A percentile compares a stretch with the other conserved stretches of the same genome.
Conservation (phyloP, 371 early-diverging fungal genomes). For the Entomophthora muscae region DNA sequence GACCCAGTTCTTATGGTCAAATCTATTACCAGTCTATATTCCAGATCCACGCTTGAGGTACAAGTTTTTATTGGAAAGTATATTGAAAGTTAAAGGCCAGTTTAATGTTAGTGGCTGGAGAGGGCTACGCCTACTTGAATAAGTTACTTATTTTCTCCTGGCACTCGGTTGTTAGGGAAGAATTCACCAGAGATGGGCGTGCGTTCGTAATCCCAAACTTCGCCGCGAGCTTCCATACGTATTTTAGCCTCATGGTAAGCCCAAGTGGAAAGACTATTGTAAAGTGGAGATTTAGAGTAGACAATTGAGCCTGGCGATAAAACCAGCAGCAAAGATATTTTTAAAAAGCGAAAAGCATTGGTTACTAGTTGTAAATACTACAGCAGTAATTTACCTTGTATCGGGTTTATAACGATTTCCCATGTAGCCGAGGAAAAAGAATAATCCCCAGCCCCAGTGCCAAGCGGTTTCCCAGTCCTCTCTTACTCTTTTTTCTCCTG, state of each 20-base stretch:
- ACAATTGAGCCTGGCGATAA: no score
- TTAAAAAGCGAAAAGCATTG: not conserved
- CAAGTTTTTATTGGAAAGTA: no score
- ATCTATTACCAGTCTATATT: no score
- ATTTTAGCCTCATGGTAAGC: slow-evolving; percentile 22
- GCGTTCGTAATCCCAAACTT: slow-evolving; percentile 17
- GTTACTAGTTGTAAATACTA: not conserved
- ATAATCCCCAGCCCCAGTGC: slow-evolving; percentile 36
- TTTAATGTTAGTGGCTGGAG: no score
- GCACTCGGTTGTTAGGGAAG: slow-evolving; percentile 3
- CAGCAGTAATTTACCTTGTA: slow-evolving; percentile 23
- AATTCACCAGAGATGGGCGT: slow-evolving; percentile 9
- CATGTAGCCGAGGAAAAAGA: slow-evolving; percentile 27
- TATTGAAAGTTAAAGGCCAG: no score
- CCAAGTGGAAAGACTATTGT: slow-evolving; percentile 18
- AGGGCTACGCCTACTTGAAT: no score
- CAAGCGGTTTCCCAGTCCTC: slow-evolving; percentile 47
- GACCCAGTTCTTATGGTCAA: no score
- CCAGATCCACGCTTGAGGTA: no score
- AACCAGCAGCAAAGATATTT: no score
- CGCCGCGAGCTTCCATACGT: slow-evolving; percentile 20
- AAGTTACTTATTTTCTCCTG: no score
- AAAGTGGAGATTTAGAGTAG: no score
- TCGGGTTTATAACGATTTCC: slow-evolving; percentile 46
- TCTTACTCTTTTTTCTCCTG: slow-evolving; percentile 35